Evolutionary conservation across 768 basidiomycete genomes (phyloP), one percentile per base, ranked within the genome.

Genomic region (Mycena chlorophos): DNA sequence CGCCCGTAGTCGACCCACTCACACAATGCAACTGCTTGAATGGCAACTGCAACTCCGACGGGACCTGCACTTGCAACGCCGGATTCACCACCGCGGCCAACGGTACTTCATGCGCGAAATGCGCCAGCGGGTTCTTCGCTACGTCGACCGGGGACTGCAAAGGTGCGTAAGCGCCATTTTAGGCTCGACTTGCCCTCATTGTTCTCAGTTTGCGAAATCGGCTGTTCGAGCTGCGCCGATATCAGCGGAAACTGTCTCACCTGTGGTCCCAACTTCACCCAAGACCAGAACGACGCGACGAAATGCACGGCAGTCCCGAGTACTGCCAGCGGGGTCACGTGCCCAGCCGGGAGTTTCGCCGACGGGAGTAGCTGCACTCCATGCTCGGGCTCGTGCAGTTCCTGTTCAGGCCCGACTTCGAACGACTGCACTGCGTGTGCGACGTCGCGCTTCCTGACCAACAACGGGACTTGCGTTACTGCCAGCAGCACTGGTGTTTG

Each of bases 21-120:
- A 78, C 82, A 30, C 79, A 78, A 2, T 96, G 93, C 71, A 88
- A 91, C 64, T 96, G 93, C 65, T 58, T 86, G 48, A 94, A 94
- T 63, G 93, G 93, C 2, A 69, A 82, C 42, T 96, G 93, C 69
- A 79, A 79, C 1, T 60, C 79, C 0, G 79, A 81, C 53, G 86
- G 88, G 0, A 82, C 87, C 57, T 94, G 93, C 64, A 69, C 79
- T 3, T 95, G 93, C 67, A 86, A 86, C 61, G 66, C 84, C 0
- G 93, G 93, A 0, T 95, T 88, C 87, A 82, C 81, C 2, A 80
- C 81, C 0, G 84, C 78, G 1, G 72, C 73, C 45, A 87, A 90
- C 62, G 89, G 91, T 5, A 91, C 88, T 0, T 80, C 83, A 13
- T 95, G 92, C 67, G 83, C 88, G 12, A 75, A 82, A 50, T 95